These are phyloP conservation scores for Datisca glomerata DNA, from an alignment of 306 rosid genomes.

Conservation along the genomic window DNA sequence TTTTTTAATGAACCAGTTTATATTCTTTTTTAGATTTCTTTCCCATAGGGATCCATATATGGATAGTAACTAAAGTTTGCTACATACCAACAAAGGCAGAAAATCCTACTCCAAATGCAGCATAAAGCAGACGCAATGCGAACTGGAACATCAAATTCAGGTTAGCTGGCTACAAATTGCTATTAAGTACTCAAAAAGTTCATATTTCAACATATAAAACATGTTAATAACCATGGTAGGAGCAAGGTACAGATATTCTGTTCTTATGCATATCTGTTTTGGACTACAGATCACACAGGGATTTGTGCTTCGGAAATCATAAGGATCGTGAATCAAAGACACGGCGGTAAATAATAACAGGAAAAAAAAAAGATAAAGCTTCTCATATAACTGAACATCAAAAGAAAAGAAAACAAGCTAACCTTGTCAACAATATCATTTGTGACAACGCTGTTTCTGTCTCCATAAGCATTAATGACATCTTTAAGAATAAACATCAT, in stretches of 20 bases:
- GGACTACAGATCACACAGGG: no score
- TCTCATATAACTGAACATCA: no score
- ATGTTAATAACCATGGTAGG: no score
- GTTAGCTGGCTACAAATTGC: constrained; percentile 11
- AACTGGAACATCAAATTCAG: constrained; percentile 34
- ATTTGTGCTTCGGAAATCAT: no score
- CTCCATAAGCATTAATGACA: constrained; percentile 68
- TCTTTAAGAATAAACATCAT: constrained; percentile 71
- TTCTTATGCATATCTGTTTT: no score
- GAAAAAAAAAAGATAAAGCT: no score
- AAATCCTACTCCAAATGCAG: constrained; percentile 72
- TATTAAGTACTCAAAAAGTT: constrained; percentile 6
- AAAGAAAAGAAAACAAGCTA: constrained; percentile 3
- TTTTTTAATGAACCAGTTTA: no score
- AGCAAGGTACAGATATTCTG: no score
- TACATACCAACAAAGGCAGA: constrained; percentile 71
- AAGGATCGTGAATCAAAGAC: no score
- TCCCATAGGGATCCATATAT: no score
- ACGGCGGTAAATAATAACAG: no score
- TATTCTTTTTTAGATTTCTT: no score
- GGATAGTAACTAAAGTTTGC: background rate
- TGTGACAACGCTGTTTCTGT: constrained; percentile 20
- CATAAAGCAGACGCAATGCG: constrained; percentile 48
- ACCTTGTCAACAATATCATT: constrained; percentile 60
- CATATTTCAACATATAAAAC: background rate